Evolutionary conservation across 1,139 yeast species (phyloP), one percentile per base, ranked within the genome.

Genomic region (Kodamaea anthophila): DNA sequence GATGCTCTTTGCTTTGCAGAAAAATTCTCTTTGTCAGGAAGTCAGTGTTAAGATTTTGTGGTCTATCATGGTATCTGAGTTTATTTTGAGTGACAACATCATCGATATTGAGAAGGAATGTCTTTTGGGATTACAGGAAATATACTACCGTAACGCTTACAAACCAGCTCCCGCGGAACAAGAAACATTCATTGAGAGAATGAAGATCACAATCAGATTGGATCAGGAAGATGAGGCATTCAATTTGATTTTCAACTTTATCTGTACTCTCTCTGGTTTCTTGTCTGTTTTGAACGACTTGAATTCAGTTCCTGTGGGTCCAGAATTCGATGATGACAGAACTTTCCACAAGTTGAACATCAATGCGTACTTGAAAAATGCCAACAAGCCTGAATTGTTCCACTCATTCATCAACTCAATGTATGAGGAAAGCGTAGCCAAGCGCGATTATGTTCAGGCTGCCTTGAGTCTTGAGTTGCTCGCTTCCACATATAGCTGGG

Each of bases 251-350:
- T 58, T 67, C 39, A 58, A 60, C 28, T 73, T 79, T 33, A 62
- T 80, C 36, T 70, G 70, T 36, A 77, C 73, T 33, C 51, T 84
- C 24, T 53, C 76, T 21, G 80, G 76, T 19, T 83, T 85, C 54
- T 57, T 85, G 38, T 73, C 70, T 32, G 74, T 78, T 13, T 66
- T 83, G 46, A 68, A 77, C 38, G 86, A 83, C 45, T 71, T 82
- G 44, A 73, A 74, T 42, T 71, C 74, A 41, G 85, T 86, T 34
- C 95, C 96, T 13, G 71, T 70, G 29, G 91, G 88, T 13, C 78
- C 79, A 27, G 94, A 86, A 46, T 86, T 81, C 54, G 91, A 82
- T 44, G 94, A 83, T 47, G 95, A 86, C 52, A 66, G 95, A 49
- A 79, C 87, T 3, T 81, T 83, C 71, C 84, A 82, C 49, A 76